These are phyloP conservation scores for Adansonia madagascariensis DNA, from an alignment of 441 rosid genomes.

Conservation along the genomic window DNA sequence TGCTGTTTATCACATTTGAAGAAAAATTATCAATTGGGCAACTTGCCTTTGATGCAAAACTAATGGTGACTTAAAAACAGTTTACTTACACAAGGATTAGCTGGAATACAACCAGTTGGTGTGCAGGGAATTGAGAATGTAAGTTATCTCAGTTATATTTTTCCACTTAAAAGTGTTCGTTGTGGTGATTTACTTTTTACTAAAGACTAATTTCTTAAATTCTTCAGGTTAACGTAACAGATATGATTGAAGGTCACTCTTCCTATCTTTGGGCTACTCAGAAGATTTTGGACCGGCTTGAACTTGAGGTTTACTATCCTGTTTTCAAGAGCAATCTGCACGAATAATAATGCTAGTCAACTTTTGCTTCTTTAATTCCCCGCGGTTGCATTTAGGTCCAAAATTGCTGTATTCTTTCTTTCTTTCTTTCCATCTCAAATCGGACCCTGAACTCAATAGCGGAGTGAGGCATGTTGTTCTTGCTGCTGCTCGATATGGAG, in stretches of 20 bases:
- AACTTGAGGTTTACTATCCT: conserved; percentile 65
- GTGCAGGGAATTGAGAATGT: conserved; percentile 79
- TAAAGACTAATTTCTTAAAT: neutral
- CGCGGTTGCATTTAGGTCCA: neutral
- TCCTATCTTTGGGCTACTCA: conserved; percentile 66
- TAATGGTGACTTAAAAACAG: conserved; percentile 42
- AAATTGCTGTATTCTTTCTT: neutral
- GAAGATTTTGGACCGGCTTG: conserved; percentile 58
- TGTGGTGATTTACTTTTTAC: neutral
- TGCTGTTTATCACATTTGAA: neutral
- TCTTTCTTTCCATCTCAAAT: neutral
- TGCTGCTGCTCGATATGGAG: neutral
- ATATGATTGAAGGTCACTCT: conserved; percentile 66
- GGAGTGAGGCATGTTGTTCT: neutral
- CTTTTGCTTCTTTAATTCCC: neutral
- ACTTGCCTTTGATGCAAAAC: conserved; percentile 8
- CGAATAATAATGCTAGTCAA: neutral
- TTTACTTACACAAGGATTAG: conserved; percentile 83
- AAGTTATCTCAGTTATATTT: conserved; percentile 30
- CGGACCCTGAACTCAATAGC: conserved; percentile 3
- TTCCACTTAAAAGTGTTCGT: neutral
- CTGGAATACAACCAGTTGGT: conserved; percentile 77
- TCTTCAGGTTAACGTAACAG: conserved; percentile 65
- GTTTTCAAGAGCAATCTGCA: conserved; percentile 46
- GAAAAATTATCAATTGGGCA: neutral